Evolutionary conservation across 441 rosid genomes (phyloP), one percentile per base, ranked within the genome.

Genomic region (Syzygium syzygioides): DNA sequence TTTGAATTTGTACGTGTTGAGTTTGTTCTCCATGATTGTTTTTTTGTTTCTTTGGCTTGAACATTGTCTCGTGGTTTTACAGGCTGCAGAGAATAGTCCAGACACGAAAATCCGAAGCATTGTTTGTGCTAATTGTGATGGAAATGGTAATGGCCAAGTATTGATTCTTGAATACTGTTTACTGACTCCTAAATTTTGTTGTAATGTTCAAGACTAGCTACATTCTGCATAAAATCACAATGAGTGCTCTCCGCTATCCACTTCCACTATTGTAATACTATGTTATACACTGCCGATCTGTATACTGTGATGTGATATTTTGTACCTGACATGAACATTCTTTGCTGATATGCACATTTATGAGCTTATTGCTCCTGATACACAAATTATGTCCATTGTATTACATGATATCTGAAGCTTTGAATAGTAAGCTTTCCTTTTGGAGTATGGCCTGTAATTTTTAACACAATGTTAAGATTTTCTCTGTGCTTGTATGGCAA

Each of bases 101-200:
- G 76, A 84, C 86, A 60, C 95, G 86, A 96, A 96, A 92, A 0
- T n/a, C 68, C 93, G 86, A 90, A 98, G 99, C 94, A 90, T 98
- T 79, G 87, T 98, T 50, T 98, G 99, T 89, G 48, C 92, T 59
- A 94, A 95, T 28, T 98, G 99, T 93, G 97, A 96, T 50, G 99
- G 99, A 80, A 95, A 96, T 57, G 99, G 99, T 95, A 91, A 30
- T 55, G 91, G 94, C 68, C 41, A 88, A 89, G 76, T 85, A 14
- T 55, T 85, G 54, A 48, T 48, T 60, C 30, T 62, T 86, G 14
- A 57, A 41, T 86, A 48, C n/a, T 55, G 54, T 45, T 90, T 62
- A 52, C 52, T 59, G 55, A 37, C 25, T 55, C 18, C 86, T 83
- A 86, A 32, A 41, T 53, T 60, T 80, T 86, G 52, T 25, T 14